Evolutionary conservation across 352 stramenopile species (phyloP), one percentile per base, ranked within the genome.

Genomic region (Phytophthora citrophthora): DNA sequence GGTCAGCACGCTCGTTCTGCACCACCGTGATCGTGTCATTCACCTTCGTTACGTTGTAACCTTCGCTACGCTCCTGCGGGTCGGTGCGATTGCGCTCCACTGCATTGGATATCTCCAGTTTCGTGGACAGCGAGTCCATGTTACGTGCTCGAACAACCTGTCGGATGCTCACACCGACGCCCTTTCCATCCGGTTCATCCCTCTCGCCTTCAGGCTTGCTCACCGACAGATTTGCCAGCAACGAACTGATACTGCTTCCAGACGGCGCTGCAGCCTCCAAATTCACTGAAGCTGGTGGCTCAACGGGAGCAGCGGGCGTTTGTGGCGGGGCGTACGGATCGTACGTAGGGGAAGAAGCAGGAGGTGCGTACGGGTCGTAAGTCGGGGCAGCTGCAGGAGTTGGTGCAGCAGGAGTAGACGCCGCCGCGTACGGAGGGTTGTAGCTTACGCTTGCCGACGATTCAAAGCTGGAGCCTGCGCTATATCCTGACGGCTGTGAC

Each of bases 1-100:
- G 67, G 26, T 70, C 65, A 3, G 81, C 65, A 15, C 81, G 79
- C 45, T 87, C 83, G 31, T 83, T 92, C 31, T 90, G 81, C 32
- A 86, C 78, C 5, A 95, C 67, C 2, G 83, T 91, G 27, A 93
- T 81, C 20, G 69, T 75, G 44, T 90, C 77, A 41, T 88, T 89
- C 49, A 87, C 83, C 23, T 84, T 82, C 10, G 81, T 93, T 1
- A 93, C 74, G 41, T 95, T 86, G 77, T 93, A 95, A 3, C 80
- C 79, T 43, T 90, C 82, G 9, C 75, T 68, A 13, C 68, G 67
- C 34, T 95, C 77, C 27, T 75, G 64, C 1, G 86, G 81, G 9
- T 77, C 51, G 29, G 58, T 70, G 18, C 80, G 76, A 72, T 91
- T 95, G 15, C 76, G 66, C 27, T 93, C 83, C 26, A 95, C 71